Evolutionary conservation across 192 early-diverging fungal genomes (phyloP), one percentile per base, ranked within the genome.

Genomic region (Chytriomyces hyalinus): DNA sequence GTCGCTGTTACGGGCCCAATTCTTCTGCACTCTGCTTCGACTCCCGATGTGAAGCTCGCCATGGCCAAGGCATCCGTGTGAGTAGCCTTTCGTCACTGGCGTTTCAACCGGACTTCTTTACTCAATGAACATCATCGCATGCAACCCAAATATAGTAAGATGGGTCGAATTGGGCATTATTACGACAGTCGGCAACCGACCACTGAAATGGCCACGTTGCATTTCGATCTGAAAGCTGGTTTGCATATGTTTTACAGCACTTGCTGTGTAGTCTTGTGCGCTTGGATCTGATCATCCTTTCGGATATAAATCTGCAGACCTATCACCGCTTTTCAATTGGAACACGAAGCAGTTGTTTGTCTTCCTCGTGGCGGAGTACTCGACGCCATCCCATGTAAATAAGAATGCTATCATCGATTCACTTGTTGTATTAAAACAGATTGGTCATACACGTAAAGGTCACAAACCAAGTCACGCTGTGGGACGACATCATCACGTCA

Each of bases 311-410:
- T 49, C 8, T 28, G 53, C 80, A 93, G 94, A 96, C 82, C 88
- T 95, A 6, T 85, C 89, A 22, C 85, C 87, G 10, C 80, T 93
- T 28, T 96, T 94, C 80, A 90, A 94, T 75, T 96, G 94, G 94
- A 96, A 96, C 75, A 94, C 93, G 46, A 96, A 96, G 78, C 92
- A 94, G 80, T 78, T 96, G 36, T 95, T 95, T 87, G 88, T 94
- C 49, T 88, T 87, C 53, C 83, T 92, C 22, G 88, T 94, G 7
- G 92, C 88, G 9, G 93, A 96, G 75, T 96, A 93, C 79, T 81
- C 82, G 49, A 92, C 92, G 7, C 82, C 85, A 20, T 80, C 84
- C 28, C 89, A 93, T 78, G 92, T 94, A 83, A 80, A 22, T 51
- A 7, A 48, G 26, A 51, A 44, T 10, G 46, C 17, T 13, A 77